Evolutionary conservation across 2,329 filamentous ascomycete genomes (phyloP), one percentile per base, ranked within the genome.

Genomic region (Paecilomyces sp.): DNA sequence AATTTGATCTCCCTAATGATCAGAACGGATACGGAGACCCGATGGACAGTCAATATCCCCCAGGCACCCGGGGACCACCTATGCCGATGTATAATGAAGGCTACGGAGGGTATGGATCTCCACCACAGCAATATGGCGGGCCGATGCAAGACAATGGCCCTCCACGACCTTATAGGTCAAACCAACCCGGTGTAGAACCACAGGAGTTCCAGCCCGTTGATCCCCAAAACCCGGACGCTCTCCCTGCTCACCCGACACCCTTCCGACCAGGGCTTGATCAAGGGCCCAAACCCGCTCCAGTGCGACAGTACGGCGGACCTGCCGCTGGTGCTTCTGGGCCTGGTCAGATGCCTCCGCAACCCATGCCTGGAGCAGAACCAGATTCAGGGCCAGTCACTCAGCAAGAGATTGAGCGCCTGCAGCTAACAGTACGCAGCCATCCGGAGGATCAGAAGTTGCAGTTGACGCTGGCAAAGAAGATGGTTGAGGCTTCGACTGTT

Each of bases 401-500:
- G 2, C 85, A 89, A 52, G 90, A 96, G 71, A 80, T 99, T 7
- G 89, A 95, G 65, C 82, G 82, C 24, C 77, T 97, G 8, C 87
- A 90, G 33, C 84, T 85, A 67, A 77, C 80, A 6, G 87, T 89
- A 63, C 90, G 89, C 71, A 80, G 79, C 28, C 89, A 92, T 62
- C 86, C 92, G 0, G 81, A 82, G 31, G 91, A 97, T 65, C 84
- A 89, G 62, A 83, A 83, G 54, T 83, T 86, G 2, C 88, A 90
- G 13, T 79, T 99, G 59, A 79, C 81, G 9, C 80, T 96, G 18
- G 92, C 90, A 0, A 93, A 92, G 76, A 91, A 89, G 67, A 79
- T 97, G 4, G 86, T 96, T 1, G 92, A 97, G 76, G 94, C 93
- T 1, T 86, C 91, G 0, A 86, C 87, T 12, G 85, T 90, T 4